Percentiles rank a stretch among this genome's conserved stretches.
Evolutionary conservation across 192 early-diverging fungal genomes (phyloP).

Genomic region (Endogone sp.): DNA sequence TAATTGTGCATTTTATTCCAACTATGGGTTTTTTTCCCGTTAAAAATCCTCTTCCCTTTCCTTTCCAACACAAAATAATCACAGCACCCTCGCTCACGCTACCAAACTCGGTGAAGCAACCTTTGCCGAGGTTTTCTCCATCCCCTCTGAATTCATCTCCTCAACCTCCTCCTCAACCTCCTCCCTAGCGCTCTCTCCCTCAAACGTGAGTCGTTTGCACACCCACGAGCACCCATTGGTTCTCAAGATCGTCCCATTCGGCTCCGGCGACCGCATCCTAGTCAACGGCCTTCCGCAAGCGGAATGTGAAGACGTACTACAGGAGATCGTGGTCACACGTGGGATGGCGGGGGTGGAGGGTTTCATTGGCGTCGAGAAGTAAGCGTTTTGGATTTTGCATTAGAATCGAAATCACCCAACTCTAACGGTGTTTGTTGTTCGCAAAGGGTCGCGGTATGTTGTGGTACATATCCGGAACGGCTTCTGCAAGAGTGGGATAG

Average conservation of each 20-base stretch:
- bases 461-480: conserved; percentile 59
- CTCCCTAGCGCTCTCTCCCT: conserved; percentile 25
- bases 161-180: conserved; percentile 12
- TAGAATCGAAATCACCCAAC: no score
- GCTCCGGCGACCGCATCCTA: conserved; percentile 31
- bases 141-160: conserved; percentile 7
- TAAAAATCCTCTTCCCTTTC: no score
- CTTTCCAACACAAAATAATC: no score
- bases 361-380: no score
- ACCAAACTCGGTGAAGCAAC: conserved; percentile 83
- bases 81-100: conserved; percentile 7
- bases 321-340: conserved; percentile 59
- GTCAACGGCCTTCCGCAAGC: conserved; percentile 41
- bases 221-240: conserved; percentile 45
- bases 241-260: conserved; percentile 83
- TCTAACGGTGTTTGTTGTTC: no score
- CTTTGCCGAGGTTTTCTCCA: conserved; percentile 76
- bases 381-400: no score
- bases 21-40: no score
- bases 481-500: conserved; percentile 72
- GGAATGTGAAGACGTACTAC: conserved; percentile 51
- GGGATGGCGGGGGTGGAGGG: no score
- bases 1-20: no score
- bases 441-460: conserved; percentile 62
- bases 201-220: no score